Base-by-base conservation (phyloP, 2,329 filamentous ascomycete species). In the Periconia digitata region DNA sequence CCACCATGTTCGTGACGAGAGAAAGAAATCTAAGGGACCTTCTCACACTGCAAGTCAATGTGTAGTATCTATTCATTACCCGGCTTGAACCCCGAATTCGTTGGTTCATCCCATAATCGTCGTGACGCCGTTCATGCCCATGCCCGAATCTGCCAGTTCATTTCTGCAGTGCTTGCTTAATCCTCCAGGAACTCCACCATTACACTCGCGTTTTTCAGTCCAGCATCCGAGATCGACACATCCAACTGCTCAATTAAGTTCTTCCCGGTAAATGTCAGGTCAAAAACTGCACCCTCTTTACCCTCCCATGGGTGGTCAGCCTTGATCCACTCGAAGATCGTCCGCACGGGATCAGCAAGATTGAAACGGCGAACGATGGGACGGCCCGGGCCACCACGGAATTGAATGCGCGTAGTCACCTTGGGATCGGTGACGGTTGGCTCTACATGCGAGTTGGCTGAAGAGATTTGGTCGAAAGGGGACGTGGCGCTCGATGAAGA, bases 261-360 rank as follows among this genome's bases (percentile, higher is more conserved):
- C 66, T 86, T 87, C 40, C 91, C 90, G 84, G 95, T 87, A 54
- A 83, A 83, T 70, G 94, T 91, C 56, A 99, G 80, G 70, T 97
- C 92, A 72, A 99, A 99, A 53, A 84, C 81, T 12, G 87, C 72
- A 0, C 87, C 89, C 23, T 83, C 81, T 71, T 90, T 92, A 60
- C 87, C 90, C 57, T 92, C 90, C 62, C 90, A 87, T 1, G 91
- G 89, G 50, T 87, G 85, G 20, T 60, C 64, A 0, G 92, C 87
- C 75, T 97, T 99, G 56, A 99, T 84, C 90, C 92, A 99, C 74
- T 99, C 94, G 71, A 92, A 99, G 39, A 99, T 85, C 12, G 89
- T 84, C 46, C 84, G 81, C 12, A 99, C 91, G 1, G 82, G 78
- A 49, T 99, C 94, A 13, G 82, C 72, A 3, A 92, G 72, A 8